Conservation (phyloP, 305 asterid genomes). For the Rubia peregrina region DNA sequence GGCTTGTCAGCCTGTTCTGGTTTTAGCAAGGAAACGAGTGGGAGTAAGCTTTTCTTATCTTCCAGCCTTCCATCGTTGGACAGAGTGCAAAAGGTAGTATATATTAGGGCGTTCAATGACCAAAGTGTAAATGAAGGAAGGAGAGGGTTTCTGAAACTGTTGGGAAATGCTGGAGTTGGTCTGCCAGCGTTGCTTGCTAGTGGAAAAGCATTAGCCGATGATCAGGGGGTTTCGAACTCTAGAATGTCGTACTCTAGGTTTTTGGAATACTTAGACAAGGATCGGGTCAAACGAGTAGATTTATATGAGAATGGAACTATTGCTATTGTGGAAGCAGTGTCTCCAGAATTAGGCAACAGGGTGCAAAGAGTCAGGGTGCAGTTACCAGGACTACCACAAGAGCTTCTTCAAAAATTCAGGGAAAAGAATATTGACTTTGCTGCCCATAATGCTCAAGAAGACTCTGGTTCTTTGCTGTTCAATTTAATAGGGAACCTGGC, state of each 20-base stretch:
- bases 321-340: slow-evolving; percentile 88
- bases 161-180: slow-evolving; percentile 59
- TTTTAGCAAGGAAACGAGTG: slow-evolving; percentile 48
- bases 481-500: slow-evolving; percentile 81
- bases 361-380: slow-evolving; percentile 85
- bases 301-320: slow-evolving; percentile 81
- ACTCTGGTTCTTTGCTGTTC: slow-evolving; percentile 68
- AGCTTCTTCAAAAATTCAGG: slow-evolving; percentile 86
- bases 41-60: slow-evolving; percentile 38
- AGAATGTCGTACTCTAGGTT: slow-evolving; percentile 94
- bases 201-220: slow-evolving; percentile 73
- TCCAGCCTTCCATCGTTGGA: slow-evolving; percentile 41
- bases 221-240: slow-evolving; percentile 81
- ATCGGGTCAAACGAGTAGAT: slow-evolving; percentile 70
- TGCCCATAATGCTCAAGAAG: slow-evolving; percentile 88
- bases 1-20: slow-evolving; percentile 36
- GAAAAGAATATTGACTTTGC: slow-evolving; percentile 90
- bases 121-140: slow-evolving; percentile 46
- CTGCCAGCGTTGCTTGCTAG: slow-evolving; percentile 47
- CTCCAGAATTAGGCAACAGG: slow-evolving; percentile 83
- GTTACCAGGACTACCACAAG: slow-evolving; percentile 92
- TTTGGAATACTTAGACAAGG: slow-evolving; percentile 86
- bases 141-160: slow-evolving; percentile 63
- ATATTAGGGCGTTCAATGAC: slow-evolving; percentile 42
- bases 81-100: slow-evolving; percentile 35